Conservation (phyloP, 116 monocot species). For the Cymodocea nodosa region DNA sequence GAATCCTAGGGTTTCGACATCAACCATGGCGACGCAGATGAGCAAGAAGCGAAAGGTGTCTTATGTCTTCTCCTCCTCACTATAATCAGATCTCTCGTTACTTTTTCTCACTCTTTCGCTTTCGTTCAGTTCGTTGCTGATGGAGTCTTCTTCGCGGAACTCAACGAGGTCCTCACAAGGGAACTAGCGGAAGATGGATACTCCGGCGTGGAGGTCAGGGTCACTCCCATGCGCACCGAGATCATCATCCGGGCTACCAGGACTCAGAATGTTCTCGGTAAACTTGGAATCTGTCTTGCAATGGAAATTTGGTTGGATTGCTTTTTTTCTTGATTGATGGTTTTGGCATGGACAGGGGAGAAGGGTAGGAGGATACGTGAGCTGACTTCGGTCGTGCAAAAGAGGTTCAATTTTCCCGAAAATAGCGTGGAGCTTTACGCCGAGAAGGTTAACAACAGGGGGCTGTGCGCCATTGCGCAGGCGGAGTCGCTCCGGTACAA, state of each 20-base stretch:
- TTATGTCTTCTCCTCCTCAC: not conserved
- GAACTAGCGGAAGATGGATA: constrained; percentile 82
- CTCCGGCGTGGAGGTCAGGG: constrained; percentile 70
- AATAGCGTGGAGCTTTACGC: constrained; percentile 60
- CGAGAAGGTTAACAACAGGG: constrained; percentile 80
- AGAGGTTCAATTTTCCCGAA: constrained; percentile 72
- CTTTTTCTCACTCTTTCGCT: no score
- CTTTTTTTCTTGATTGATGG: not conserved
- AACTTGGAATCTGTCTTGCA: not conserved
- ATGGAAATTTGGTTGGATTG: not conserved
- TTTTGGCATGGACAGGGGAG: constrained; percentile 31
- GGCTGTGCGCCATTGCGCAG: constrained; percentile 70
- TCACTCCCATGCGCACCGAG: constrained; percentile 79
- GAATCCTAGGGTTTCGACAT: not conserved
- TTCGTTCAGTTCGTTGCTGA: constrained; percentile 53
- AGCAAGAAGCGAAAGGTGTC: constrained; percentile 61
- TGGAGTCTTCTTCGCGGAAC: constrained; percentile 76
- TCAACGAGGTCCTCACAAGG: constrained; percentile 66
- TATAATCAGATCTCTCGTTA: not conserved
- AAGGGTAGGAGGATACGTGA: constrained; percentile 86
- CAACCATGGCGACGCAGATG: constrained; percentile 27
- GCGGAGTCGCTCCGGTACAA: constrained; percentile 68
- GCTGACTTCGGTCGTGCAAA: constrained; percentile 73
- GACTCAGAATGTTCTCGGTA: constrained; percentile 85
- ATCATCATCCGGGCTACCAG: constrained; percentile 77